Evolutionary conservation across 2,329 filamentous ascomycete genomes (phyloP), one percentile per base, ranked within the genome.

Genomic region (Aureobasidium sp.): DNA sequence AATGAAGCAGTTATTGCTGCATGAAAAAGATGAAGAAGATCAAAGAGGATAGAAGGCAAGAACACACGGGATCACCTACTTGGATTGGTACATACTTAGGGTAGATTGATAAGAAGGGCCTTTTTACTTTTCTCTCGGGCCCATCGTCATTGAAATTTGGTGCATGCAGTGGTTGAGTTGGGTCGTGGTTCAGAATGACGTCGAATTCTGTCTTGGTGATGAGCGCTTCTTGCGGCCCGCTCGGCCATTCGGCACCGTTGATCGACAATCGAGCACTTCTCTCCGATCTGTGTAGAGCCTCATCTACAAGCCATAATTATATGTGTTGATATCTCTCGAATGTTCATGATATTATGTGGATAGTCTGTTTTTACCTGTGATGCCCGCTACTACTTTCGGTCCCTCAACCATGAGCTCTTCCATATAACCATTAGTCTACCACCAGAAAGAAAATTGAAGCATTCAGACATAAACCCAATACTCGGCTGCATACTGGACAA

Each of bases 401-500:
- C 37, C 36, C 51, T 55, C 26, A 3, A 17, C 10, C 41, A 20
- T 26, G 1, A 34, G 32, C 32, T 9, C 15, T 9, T 2, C 3
- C 39, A 44, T 3, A 39, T 23, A 20, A 56, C 6, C 26, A 56
- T 56, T 56, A 32, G 44, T 56, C 17, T 44, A 56, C 52, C 27
- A 44, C 27, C 52, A 37, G 8, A 20, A 27, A 7, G 36, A 13
- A 17, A 34, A 23, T 8, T 9, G 29, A 20, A 57, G 7, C 42
- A 39, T 39, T 44, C 37, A 61, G 27, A 61, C 41, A 62, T 73
- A 83, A 65, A 81, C 87, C 87, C 83, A 87, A 68, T 90, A 97
- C 82, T 92, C 84, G 46, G 92, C 86, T 36, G 89, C 81, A 76
- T 97, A 97, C 70, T 92, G 80, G 15, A 96, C 84, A 65, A 87